Conservation (phyloP, 2,329 filamentous ascomycete species). For the Ceratocystis lukuohia region DNA sequence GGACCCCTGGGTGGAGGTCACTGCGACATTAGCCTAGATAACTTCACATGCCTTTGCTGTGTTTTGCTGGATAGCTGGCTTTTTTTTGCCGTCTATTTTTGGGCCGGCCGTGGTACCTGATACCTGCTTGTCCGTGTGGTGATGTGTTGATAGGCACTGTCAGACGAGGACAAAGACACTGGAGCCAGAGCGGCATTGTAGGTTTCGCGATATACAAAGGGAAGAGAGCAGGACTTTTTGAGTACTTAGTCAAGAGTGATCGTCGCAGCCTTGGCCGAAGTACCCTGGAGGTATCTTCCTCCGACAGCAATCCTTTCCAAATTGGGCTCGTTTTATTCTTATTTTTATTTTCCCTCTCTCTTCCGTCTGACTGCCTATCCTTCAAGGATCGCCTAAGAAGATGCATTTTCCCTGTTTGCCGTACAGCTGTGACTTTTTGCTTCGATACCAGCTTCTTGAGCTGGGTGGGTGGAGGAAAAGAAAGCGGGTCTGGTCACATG, state of each 20-base stretch:
- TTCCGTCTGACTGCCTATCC: neutral
- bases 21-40: neutral
- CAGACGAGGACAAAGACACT: neutral
- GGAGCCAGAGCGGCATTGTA: too few relatives aligned
- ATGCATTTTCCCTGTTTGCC: neutral
- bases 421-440: neutral
- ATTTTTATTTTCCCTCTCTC: neutral
- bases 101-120: neutral
- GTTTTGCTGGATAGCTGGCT: neutral
- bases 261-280: slow-evolving; percentile 4
- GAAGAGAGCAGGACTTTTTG: slow-evolving; percentile 4
- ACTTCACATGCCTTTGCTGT: neutral
- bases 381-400: slow-evolving; percentile 9
- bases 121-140: neutral
- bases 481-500: neutral
- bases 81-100: neutral
- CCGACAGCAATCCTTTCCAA: neutral
- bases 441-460: neutral
- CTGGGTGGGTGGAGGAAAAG: neutral
- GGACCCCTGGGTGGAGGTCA: neutral
- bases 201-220: neutral
- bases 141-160: neutral
- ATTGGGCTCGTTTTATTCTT: neutral
- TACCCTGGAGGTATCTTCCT: slow-evolving; percentile 1
- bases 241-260: neutral